Base-by-base conservation (phyloP, 345 rosid species). In the Moringa oleifera region DNA sequence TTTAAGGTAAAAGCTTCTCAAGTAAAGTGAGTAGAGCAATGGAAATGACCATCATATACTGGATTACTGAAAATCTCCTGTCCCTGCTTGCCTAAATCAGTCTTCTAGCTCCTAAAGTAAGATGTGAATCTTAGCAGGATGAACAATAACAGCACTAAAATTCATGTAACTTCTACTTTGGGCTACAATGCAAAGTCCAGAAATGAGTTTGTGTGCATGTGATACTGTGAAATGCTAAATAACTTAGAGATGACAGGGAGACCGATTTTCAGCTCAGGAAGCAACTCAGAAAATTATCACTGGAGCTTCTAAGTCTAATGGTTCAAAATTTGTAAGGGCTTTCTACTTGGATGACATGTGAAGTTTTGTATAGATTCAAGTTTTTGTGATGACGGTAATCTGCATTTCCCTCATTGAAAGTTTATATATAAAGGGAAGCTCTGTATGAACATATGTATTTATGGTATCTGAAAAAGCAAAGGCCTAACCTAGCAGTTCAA, bases 401-500 rank as follows among this genome's bases (percentile, higher is more conserved):
- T 16, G 22, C 36, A 45, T 37, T 71, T 71, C 73, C 71, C 59
- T 63, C 20, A 0, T n/a, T 20, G 60, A 65, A 46, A 46, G 36
- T 54, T 52, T 21, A 22, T 25, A 66, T 57, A 51, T 24, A 18
- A 61, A 57, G 50, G 59, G 53, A 53, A 58, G n/a, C n/a, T 20
- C 46, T 20, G 54, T 68, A 59, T 33, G 23, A 54, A 51, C 25
- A 19, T 56, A 62, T 63, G 47, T 51, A 59, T 51, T 41, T 20
- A 49, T 31, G 6, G 11, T 33, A 33, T 33, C 5, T 50, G 23
- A 33, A 64, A 53, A 41, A 63, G n/a, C 21, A 55, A 52, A 36
- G 49, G 51, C 25, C 63, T 49, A 71, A 36, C 33, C 72, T 81
- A 86, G 74, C 69, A 79, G 68, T 91, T 91, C 74, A 82, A 67